These are phyloP conservation scores for Pittosporum tobira DNA, from an alignment of 129 eudicot species.

Conservation along the genomic window DNA sequence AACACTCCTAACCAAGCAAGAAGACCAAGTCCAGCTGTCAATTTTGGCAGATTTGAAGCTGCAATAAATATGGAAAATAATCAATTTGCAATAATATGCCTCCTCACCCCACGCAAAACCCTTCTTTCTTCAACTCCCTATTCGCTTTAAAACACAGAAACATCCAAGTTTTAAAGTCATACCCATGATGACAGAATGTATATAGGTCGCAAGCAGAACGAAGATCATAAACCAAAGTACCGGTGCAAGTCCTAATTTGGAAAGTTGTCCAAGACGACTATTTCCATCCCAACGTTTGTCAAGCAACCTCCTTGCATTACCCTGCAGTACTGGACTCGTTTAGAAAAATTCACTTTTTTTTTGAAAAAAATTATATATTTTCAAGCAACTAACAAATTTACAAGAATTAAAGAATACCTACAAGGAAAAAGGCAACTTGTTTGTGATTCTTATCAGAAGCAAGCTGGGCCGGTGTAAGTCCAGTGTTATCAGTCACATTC, in stretches of 20 bases:
- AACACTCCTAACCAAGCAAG: constrained; percentile 81
- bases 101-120: not conserved
- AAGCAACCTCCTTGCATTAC: constrained; percentile 78
- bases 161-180: constrained; percentile 5
- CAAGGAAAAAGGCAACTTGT: constrained; percentile 99
- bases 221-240: constrained; percentile 64
- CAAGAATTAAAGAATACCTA: constrained; percentile 55
- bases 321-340: constrained; percentile 46
- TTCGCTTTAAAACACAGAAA: not conserved
- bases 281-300: constrained; percentile 75
- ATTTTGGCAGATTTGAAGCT: constrained; percentile 71
- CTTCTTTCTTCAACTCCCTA: not conserved
- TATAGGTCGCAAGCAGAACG: constrained; percentile 57
- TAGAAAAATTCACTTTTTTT: too few species aligned
- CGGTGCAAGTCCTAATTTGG: constrained; percentile 91
- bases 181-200: constrained; percentile 80
- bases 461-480: constrained; percentile 94
- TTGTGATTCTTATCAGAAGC: constrained; percentile 93
- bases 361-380: not conserved
- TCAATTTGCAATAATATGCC: constrained; percentile 2
- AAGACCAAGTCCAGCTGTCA: constrained; percentile 64
- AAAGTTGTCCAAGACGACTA: constrained; percentile 52
- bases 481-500: constrained; percentile 77
- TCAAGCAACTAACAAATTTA: not conserved
- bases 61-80: constrained; percentile 8